Base-by-base conservation (phyloP, 2,329 filamentous ascomycete genomes). In the Trichoderma simmonsii region DNA sequence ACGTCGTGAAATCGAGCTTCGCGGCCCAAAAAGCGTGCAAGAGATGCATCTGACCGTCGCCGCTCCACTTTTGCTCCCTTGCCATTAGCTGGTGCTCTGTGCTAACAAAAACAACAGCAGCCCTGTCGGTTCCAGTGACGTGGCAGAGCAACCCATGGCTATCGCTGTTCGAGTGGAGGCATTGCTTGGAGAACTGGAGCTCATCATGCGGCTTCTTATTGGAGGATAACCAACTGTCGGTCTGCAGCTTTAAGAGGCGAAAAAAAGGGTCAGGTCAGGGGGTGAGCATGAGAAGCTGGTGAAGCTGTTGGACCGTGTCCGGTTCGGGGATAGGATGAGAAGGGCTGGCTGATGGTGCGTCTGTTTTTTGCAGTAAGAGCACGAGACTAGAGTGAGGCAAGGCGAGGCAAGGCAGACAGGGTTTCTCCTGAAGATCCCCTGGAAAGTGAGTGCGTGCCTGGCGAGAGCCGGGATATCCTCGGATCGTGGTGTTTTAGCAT, bases 81-180 rank as follows among this genome's bases (percentile, higher is more conserved):
- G 21, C 48, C 21, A 54, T 54, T 54, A 54, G 48, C 24, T 60
- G 14, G 18, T 14, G 9, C 28, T 34, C 26, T 32, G 56, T 18
- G 56, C 56, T 32, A 32, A 32, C 56, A 59, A 30, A 32, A 18
- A 30, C 56, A n/a, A 7, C 18, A 51, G 6, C 61, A 61, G 68
- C 68, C 68, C 68, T 71, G 68, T 43, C 39, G 48, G 12, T 39
- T 36, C 51, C 34, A 30, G 61, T 71, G 69, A 71, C 69, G 69
- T 71, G 69, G 69, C 69, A 71, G 54, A 71, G 69, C 60, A 51
- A 61, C 26, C 66, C 36, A 34, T 60, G 66, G 56, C 26, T 70
- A 62, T 62, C 57, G 43, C 7, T 5, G 36, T 12, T n/a, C 2
- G 36, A 15, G 66, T 36, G 56, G 67, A 62, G 39, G 67, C 57